Conservation (phyloP, 1,284 basidiomycete species). For the Naganishia sp. region DNA sequence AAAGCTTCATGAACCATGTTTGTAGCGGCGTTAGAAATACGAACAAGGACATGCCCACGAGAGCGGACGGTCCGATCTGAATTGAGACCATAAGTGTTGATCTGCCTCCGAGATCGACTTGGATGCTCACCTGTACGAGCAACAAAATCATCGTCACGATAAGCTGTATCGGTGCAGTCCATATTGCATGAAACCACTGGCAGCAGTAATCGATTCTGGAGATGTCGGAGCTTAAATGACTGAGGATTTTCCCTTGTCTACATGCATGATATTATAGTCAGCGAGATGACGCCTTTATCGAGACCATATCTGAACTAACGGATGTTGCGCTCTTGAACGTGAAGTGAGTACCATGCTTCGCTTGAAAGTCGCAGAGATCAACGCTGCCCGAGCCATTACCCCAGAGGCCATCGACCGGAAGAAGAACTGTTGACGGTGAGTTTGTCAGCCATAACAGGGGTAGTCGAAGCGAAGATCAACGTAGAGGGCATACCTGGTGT, state of each 20-base stretch:
- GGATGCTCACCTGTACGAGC: conserved; percentile 58
- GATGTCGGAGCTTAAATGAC: conserved; percentile 68
- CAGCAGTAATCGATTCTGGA: conserved; percentile 50
- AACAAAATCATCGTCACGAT: conserved; percentile 64
- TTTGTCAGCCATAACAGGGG: background rate
- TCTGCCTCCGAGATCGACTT: conserved; percentile 6
- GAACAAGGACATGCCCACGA: conserved; percentile 76
- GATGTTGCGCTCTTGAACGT: conserved; percentile 64
- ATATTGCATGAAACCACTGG: conserved; percentile 50
- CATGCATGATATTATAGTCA: background rate
- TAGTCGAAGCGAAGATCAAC: background rate
- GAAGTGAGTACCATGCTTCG: conserved; percentile 67
- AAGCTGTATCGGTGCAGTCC: conserved; percentile 70
- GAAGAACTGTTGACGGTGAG: conserved; percentile 62
- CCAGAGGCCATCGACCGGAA: conserved; percentile 73
- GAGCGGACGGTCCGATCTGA: conserved; percentile 71
- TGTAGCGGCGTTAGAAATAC: conserved; percentile 69
- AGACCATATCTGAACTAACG: conserved; percentile 66
- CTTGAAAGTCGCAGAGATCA: conserved; percentile 74
- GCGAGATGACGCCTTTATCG: background rate
- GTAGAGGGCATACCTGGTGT: conserved; percentile 59
- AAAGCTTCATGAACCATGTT: conserved; percentile 67
- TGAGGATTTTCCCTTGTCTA: conserved; percentile 68
- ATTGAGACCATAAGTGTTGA: background rate
- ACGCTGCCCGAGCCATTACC: conserved; percentile 67